Percentiles rank a stretch among this genome's conserved stretches.
Evolutionary conservation across 441 rosid species (phyloP).

Genomic region (Hura crepitans): DNA sequence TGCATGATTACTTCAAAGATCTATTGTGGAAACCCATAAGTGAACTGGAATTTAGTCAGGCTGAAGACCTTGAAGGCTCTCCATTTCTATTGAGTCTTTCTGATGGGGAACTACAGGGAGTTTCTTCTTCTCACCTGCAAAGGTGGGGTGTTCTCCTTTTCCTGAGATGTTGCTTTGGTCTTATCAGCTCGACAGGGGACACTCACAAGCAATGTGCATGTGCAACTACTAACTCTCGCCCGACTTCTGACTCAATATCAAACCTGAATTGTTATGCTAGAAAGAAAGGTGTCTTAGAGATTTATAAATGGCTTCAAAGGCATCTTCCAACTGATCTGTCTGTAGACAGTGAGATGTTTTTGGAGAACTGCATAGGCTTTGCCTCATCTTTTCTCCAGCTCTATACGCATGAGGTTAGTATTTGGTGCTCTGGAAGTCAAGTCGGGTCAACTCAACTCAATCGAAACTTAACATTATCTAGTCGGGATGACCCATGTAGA

Average conservation of each 20-base stretch:
- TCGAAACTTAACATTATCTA: background rate
- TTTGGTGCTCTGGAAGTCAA: background rate
- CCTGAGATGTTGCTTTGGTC: conserved; percentile 59
- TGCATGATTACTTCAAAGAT: conserved; percentile 55
- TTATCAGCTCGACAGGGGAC: conserved; percentile 43
- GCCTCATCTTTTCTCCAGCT: conserved; percentile 62
- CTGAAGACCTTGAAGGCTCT: conserved; percentile 63
- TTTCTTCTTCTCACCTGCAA: conserved; percentile 47
- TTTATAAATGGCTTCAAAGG: conserved; percentile 56
- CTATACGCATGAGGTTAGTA: conserved; percentile 69
- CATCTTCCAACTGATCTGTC: conserved; percentile 35
- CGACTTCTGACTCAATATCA: conserved; percentile 22
- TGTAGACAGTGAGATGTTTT: conserved; percentile 33
- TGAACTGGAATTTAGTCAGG: conserved; percentile 26
- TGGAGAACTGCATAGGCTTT: conserved; percentile 43
- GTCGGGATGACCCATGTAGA: background rate
- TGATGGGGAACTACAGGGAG: conserved; percentile 31
- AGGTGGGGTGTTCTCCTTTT: conserved; percentile 66
- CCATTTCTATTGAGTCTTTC: conserved; percentile 51
- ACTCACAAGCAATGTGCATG: conserved; percentile 32
- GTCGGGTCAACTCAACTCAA: background rate
- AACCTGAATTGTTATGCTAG: conserved; percentile 31
- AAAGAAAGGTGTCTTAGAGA: conserved; percentile 49
- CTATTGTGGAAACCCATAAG: conserved; percentile 40
- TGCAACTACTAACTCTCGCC: conserved; percentile 28